Conservation (phyloP, 805 yeast species). For the Zygoascus tannicola region DNA sequence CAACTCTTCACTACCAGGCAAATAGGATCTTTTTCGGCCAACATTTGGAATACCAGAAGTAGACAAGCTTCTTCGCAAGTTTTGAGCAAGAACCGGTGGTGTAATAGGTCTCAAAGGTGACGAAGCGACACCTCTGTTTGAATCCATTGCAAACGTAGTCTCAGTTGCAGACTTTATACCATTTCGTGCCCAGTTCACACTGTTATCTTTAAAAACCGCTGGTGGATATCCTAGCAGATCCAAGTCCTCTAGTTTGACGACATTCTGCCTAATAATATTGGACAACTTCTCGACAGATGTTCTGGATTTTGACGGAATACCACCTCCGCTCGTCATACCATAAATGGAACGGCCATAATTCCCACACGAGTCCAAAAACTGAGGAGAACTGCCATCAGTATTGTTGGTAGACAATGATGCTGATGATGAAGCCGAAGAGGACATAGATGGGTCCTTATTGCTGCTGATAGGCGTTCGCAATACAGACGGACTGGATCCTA, state of each 20-base stretch:
- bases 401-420: not conserved
- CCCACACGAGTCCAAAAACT: too few relatives aligned
- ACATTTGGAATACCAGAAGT: conserved; percentile 2
- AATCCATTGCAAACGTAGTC: not conserved
- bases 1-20: not conserved
- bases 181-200: not conserved
- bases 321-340: too few relatives aligned
- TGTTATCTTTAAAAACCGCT: too few relatives aligned
- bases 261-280: not conserved
- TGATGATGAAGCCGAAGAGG: not conserved
- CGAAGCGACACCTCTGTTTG: not conserved
- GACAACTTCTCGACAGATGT: too few relatives aligned
- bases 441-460: not conserved
- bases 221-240: not conserved
- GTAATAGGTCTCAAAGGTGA: conserved; percentile 13
- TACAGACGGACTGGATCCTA: not conserved
- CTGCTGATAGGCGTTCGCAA: not conserved
- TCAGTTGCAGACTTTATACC: conserved; percentile 8
- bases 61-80: conserved; percentile 4
- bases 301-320: too few relatives aligned
- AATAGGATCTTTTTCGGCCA: not conserved
- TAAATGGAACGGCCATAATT: too few relatives aligned
- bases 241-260: not conserved
- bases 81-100: conserved; percentile 5
- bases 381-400: not conserved